These are phyloP conservation scores for Lolium rigidum DNA, from an alignment of 176 grass and related monocot genomes.

Conservation along the genomic window DNA sequence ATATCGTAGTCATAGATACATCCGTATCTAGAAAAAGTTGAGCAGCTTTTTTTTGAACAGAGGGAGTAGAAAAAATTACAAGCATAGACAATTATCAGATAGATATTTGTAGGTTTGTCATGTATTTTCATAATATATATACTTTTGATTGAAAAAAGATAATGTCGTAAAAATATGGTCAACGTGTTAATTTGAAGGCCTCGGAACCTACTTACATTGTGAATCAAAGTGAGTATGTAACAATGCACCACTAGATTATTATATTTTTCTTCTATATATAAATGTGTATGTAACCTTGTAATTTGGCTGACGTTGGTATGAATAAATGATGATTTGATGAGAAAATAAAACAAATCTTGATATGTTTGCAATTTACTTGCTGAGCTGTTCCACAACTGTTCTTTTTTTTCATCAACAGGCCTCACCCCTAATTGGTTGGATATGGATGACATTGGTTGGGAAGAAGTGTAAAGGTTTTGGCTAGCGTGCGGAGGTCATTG, in stretches of 20 bases:
- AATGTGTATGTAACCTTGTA: background rate
- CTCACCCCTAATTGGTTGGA: conserved; percentile 49
- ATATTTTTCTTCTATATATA: conserved; percentile 4
- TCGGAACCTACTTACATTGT: conserved; percentile 9
- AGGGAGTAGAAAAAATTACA: background rate
- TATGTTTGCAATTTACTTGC: conserved; percentile 3
- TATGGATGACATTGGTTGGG: conserved; percentile 55
- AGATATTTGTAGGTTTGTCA: conserved; percentile 3
- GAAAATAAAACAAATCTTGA: background rate
- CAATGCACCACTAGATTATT: background rate
- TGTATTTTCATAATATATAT: background rate
- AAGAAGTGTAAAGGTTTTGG: conserved; percentile 62
- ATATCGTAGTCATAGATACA: no score
- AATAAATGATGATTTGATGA: background rate
- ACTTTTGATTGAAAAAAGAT: background rate
- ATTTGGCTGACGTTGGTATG: background rate
- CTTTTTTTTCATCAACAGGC: conserved; percentile 39
- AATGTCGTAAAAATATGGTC: background rate
- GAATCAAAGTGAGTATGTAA: background rate
- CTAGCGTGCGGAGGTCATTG: conserved; percentile 54
- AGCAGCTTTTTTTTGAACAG: no score
- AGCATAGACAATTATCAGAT: background rate
- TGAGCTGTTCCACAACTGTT: conserved; percentile 28
- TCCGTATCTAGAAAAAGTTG: no score
- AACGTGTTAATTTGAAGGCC: background rate